Percentiles rank a stretch among this genome's conserved stretches.
Evolutionary conservation across 2,329 filamentous ascomycete species (phyloP).

Genomic region (Sporothrix euskadiensis): DNA sequence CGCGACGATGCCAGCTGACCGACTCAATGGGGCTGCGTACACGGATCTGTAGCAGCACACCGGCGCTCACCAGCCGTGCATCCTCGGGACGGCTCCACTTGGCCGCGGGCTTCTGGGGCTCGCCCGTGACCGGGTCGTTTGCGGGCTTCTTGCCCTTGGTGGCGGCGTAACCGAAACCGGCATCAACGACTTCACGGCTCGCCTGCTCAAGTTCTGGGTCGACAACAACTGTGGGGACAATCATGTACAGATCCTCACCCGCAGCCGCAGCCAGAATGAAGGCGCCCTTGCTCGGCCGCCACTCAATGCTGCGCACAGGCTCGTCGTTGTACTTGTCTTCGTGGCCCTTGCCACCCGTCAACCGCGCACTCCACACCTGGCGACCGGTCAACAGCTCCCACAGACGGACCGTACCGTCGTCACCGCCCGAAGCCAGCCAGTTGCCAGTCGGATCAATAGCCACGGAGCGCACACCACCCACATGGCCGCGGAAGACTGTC

Average conservation of each 20-base stretch:
- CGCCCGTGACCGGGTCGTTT: constrained; percentile 64
- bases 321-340: constrained; percentile 59
- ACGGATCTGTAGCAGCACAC: constrained; percentile 77
- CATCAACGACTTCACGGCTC: constrained; percentile 76
- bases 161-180: constrained; percentile 91
- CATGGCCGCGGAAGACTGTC: constrained; percentile 83
- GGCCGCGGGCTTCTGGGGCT: constrained; percentile 73
- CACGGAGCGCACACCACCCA: constrained; percentile 81
- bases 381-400: constrained; percentile 87
- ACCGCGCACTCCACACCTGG: constrained; percentile 79
- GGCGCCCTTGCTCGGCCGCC: constrained; percentile 81
- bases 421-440: constrained; percentile 87
- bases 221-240: constrained; percentile 67
- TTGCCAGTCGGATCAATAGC: constrained; percentile 81
- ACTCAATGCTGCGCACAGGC: constrained; percentile 81
- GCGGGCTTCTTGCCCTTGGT: constrained; percentile 59
- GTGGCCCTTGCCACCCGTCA: constrained; percentile 54
- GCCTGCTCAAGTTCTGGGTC: constrained; percentile 72
- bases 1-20: constrained; percentile 88
- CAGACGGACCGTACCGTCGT: constrained; percentile 87
- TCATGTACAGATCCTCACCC: constrained; percentile 82
- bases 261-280: constrained; percentile 80
- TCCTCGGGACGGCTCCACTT: constrained; percentile 82
- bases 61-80: constrained; percentile 69
- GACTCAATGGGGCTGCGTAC: constrained; percentile 81